A percentile compares a stretch with the other conserved stretches of the same genome.
These are phyloP conservation scores for Eucalyptus pumila DNA, from an alignment of 345 rosid genomes.

Conservation along the genomic window DNA sequence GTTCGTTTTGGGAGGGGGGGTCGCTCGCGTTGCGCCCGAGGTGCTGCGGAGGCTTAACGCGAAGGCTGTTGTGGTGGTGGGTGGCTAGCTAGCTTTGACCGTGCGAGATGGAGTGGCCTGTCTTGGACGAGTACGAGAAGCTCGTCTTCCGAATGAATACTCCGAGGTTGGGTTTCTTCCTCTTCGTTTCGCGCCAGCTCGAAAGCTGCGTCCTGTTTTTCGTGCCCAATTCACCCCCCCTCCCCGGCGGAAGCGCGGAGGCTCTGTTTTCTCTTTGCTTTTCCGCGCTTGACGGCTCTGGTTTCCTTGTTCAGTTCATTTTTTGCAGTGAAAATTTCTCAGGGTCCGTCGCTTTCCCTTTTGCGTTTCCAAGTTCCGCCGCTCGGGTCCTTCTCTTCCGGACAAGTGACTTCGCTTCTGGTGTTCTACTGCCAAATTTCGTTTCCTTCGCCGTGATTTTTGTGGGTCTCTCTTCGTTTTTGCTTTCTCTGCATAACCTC, in stretches of 20 bases:
- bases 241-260: neutral
- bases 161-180: neutral
- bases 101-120: neutral
- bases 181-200: neutral
- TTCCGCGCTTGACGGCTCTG: too few species aligned
- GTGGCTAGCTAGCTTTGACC: neutral
- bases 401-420: neutral
- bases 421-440: neutral
- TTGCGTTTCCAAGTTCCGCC: neutral
- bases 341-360: neutral
- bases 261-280: too few species aligned
- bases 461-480: neutral
- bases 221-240: neutral
- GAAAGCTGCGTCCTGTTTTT: neutral
- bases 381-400: neutral
- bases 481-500: neutral
- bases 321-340: neutral
- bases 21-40: neutral
- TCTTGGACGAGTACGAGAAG: slow-evolving; percentile 2
- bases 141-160: slow-evolving; percentile 1
- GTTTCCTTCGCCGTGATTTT: neutral
- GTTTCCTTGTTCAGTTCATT: neutral
- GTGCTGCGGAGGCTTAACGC: neutral
- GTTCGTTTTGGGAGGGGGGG: neutral
- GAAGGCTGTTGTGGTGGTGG: neutral